Conservation (phyloP, 306 rosid species). For the Corylus americana region DNA sequence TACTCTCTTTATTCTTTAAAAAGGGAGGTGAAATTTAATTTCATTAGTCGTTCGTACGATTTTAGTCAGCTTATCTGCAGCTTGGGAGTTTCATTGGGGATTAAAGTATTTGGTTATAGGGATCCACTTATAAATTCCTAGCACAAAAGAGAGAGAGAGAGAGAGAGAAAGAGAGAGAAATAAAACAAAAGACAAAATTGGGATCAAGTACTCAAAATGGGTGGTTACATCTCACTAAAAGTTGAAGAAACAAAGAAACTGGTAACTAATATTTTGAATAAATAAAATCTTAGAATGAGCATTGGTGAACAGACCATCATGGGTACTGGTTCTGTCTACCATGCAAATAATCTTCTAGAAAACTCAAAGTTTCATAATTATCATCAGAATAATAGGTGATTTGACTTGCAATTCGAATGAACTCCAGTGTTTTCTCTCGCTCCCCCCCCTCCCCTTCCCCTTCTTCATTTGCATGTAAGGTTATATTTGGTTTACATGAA, state of each 20-base stretch:
- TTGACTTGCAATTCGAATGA: not conserved
- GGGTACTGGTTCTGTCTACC: not conserved
- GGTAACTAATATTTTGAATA: too few species aligned
- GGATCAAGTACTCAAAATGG: not conserved
- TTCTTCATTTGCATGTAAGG: not conserved
- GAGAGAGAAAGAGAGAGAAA: not conserved
- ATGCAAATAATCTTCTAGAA: not conserved
- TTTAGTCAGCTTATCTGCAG: not conserved
- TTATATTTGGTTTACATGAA: too few species aligned
- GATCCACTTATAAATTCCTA: not conserved
- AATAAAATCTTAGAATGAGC: too few species aligned
- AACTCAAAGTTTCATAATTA: not conserved
- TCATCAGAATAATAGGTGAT: not conserved
- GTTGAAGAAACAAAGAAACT: not conserved
- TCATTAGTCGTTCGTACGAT: not conserved
- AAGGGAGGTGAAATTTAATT: not conserved
- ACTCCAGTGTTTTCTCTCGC: not conserved
- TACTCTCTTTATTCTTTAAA: slow-evolving; percentile 17
- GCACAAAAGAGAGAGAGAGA: not conserved
- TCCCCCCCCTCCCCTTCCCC: not conserved
- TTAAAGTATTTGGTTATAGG: not conserved
- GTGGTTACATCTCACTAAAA: not conserved
- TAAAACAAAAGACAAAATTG: not conserved
- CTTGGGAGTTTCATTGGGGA: slow-evolving; percentile 1
- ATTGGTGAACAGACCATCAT: not conserved